Evolutionary conservation across 306 rosid genomes (phyloP).

Genomic region (Carpinus fangiana): DNA sequence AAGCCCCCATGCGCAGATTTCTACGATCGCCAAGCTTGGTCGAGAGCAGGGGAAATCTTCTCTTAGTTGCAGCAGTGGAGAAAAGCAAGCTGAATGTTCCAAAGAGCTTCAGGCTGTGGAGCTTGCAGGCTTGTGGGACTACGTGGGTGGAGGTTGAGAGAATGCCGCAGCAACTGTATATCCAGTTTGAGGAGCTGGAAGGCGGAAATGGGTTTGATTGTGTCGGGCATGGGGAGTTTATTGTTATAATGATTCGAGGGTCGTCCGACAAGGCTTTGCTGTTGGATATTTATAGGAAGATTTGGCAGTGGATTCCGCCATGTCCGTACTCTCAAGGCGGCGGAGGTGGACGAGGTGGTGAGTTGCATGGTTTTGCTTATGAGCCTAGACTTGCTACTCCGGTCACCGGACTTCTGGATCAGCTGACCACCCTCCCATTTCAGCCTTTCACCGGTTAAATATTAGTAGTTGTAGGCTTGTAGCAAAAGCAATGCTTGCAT

Average conservation of each 20-base stretch:
- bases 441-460: slow-evolving; percentile 39
- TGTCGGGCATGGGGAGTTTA: slow-evolving; percentile 79
- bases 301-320: slow-evolving; percentile 94
- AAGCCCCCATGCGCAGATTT: slow-evolving; percentile 89
- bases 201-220: slow-evolving; percentile 70
- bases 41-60: slow-evolving; percentile 63
- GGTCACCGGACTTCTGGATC: slow-evolving; percentile 73
- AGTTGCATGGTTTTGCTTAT: slow-evolving; percentile 82
- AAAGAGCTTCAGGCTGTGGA: slow-evolving; percentile 81
- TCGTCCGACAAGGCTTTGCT: slow-evolving; percentile 61
- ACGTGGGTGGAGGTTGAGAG: slow-evolving; percentile 93
- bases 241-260: slow-evolving; percentile 50
- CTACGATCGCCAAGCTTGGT: slow-evolving; percentile 70
- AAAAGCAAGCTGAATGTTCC: slow-evolving; percentile 92
- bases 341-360: slow-evolving; percentile 22
- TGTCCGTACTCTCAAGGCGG: slow-evolving; percentile 57
- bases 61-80: slow-evolving; percentile 80
- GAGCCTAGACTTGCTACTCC: slow-evolving; percentile 86
- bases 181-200: slow-evolving; percentile 66
- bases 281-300: slow-evolving; percentile 61
- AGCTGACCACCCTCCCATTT: slow-evolving; percentile 58
- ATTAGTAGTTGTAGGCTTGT: background rate
- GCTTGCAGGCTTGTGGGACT: slow-evolving; percentile 67
- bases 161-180: slow-evolving; percentile 84
- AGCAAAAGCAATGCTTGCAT: too few relatives aligned